These are phyloP conservation scores for Oxyria digyna DNA, from an alignment of 148 eudicot species.

Conservation along the genomic window DNA sequence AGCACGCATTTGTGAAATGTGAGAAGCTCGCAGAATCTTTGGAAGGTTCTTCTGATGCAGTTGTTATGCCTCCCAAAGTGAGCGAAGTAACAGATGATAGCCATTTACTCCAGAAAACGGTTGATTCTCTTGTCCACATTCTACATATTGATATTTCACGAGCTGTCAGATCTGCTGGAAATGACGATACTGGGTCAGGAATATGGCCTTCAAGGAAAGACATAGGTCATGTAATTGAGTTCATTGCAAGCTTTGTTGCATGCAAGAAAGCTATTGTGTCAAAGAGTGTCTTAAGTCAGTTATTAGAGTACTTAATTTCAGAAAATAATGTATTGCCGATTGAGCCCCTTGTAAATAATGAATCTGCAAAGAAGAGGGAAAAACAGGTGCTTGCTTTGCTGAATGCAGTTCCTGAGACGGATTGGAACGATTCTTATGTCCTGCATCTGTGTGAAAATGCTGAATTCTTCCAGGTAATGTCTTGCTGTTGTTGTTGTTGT, in stretches of 20 bases:
- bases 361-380: constrained; percentile 46
- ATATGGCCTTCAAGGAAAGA: constrained; percentile 79
- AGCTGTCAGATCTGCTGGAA: constrained; percentile 29
- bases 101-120: constrained; percentile 46
- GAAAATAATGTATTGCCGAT: constrained; percentile 30
- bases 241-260: constrained; percentile 56
- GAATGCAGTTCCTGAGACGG: constrained; percentile 60
- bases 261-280: constrained; percentile 46
- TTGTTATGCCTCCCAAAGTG: constrained; percentile 18
- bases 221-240: constrained; percentile 57
- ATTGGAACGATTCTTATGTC: constrained; percentile 66
- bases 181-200: constrained; percentile 22
- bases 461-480: constrained; percentile 76
- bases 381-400: constrained; percentile 68
- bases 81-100: constrained; percentile 18
- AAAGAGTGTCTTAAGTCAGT: constrained; percentile 43
- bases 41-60: constrained; percentile 19
- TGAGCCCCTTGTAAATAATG: constrained; percentile 19
- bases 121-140: constrained; percentile 63
- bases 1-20: constrained; percentile 44
- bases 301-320: constrained; percentile 68
- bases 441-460: constrained; percentile 60
- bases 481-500: background rate
- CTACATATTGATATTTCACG: constrained; percentile 42
- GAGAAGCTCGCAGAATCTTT: constrained; percentile 18